Evolutionary conservation across 176 grass and related monocot genomes (phyloP).

Genomic region (Elaeis guineensis): DNA sequence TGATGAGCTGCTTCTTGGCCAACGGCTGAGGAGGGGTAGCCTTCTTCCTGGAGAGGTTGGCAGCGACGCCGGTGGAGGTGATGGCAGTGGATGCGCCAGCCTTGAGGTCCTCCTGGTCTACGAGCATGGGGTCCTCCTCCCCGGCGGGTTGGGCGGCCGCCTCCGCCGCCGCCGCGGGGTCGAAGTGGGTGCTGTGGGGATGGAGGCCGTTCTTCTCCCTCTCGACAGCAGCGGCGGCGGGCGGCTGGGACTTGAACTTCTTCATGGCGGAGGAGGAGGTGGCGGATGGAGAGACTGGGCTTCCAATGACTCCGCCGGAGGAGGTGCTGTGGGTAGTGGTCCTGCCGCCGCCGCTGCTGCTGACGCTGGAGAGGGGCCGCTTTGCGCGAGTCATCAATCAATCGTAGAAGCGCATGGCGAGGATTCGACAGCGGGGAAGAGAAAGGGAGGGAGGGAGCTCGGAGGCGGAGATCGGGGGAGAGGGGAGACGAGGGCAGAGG

Average conservation of each 20-base stretch:
- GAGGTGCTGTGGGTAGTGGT: constrained; percentile 3
- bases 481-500: neutral
- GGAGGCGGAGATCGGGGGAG: too few relatives aligned
- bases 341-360: constrained; percentile 18
- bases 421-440: neutral
- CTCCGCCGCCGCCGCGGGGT: constrained; percentile 16
- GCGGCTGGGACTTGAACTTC: constrained; percentile 15
- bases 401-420: constrained; percentile 1
- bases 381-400: constrained; percentile 24
- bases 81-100: neutral
- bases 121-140: constrained; percentile 62
- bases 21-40: constrained; percentile 74
- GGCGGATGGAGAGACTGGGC: constrained; percentile 14
- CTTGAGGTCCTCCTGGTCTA: constrained; percentile 52
- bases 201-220: constrained; percentile 29
- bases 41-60: constrained; percentile 93
- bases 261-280: constrained; percentile 30
- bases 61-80: constrained; percentile 37
- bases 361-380: constrained; percentile 12
- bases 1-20: constrained; percentile 77
- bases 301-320: constrained; percentile 2
- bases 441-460: too few relatives aligned
- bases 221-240: neutral
- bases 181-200: neutral
- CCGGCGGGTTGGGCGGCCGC: constrained; percentile 21